Base-by-base conservation (phyloP, 495 filamentous ascomycete genomes). In the Tuber brumale region DNA sequence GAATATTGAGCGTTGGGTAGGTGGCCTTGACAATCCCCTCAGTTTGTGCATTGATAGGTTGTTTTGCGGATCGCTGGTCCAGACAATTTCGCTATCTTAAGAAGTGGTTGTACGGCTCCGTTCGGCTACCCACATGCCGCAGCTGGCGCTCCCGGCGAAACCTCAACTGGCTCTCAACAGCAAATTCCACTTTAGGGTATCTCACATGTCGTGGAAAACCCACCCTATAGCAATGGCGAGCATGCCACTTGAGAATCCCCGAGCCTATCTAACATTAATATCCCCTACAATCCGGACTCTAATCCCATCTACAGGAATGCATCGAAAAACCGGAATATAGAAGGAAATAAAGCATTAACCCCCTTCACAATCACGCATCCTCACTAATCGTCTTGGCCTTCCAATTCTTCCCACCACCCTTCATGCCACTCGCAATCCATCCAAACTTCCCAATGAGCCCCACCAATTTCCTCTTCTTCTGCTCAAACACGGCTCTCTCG, bases 391-490 rank as follows among this genome's bases (percentile, higher is more conserved):
- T 43, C 35, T 7, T 73, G 45, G 43, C 70, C 44, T 76, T 71
- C 21, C 57, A 66, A 31, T 66, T 35, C 27, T 4, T 66, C 74
- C 84, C 74, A 87, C 87, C 74, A 87, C 91, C 2, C 79, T 79
- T 7, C 89, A 92, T 0, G 86, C 87, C n/a, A 90, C 88, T 76
- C 89, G 90, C 78, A 91, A 90, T 0, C 87, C 97, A 3, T 91
- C 90, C 31, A 80, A 85, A 85, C 21, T 97, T 97, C 85, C 97
- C 93, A 94, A 83, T 90, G 14, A 80, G 90, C 18, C 85, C 97
- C 76, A 93, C 91, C 0, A 80, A 82, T 1, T 44, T 81, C 4
- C 84, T 88, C 80, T 82, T 80, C 46, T 45, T 41, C 37, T 83
- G 97, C 74, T 77, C 85, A 5, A 88, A 84, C 85, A 90, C 80